A percentile compares a stretch with the other conserved stretches of the same genome.
Evolutionary conservation across 441 rosid genomes (phyloP).

Genomic region (Mallotus repandus): DNA sequence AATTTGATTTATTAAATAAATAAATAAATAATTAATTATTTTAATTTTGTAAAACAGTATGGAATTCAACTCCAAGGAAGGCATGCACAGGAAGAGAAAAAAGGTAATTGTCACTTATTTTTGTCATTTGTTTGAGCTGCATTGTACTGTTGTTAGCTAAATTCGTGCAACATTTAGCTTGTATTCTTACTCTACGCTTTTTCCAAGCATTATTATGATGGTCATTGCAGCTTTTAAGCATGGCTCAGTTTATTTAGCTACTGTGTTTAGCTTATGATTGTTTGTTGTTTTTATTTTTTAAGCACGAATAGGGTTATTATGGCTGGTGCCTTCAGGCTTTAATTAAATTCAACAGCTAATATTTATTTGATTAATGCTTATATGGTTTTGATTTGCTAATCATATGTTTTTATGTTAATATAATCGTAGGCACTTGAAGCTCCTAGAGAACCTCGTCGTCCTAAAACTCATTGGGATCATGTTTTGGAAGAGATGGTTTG

Average conservation of each 20-base stretch:
- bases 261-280: too few species aligned
- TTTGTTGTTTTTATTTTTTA: too few species aligned
- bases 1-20: too few species aligned
- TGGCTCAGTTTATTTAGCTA: too few species aligned
- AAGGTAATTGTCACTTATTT: constrained; percentile 1
- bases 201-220: not conserved
- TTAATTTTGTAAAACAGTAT: not conserved
- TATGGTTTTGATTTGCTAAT: not conserved
- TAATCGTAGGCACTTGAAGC: constrained; percentile 88
- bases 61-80: constrained; percentile 18
- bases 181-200: not conserved
- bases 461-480: constrained; percentile 99
- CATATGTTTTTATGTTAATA: constrained; percentile 3
- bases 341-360: too few species aligned
- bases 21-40: not conserved
- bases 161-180: not conserved
- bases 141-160: not conserved
- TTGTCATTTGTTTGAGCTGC: not conserved
- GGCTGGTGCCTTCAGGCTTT: too few species aligned
- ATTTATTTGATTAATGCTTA: too few species aligned
- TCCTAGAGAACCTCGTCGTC: constrained; percentile 92
- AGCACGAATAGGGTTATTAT: too few species aligned
- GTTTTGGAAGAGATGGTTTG: constrained; percentile 97
- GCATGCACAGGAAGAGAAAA: constrained; percentile 20
- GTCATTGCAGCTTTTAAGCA: too few species aligned